These are phyloP conservation scores for Syncephalastrum racemosum DNA, from an alignment of 371 early-diverging fungal species.

Conservation along the genomic window DNA sequence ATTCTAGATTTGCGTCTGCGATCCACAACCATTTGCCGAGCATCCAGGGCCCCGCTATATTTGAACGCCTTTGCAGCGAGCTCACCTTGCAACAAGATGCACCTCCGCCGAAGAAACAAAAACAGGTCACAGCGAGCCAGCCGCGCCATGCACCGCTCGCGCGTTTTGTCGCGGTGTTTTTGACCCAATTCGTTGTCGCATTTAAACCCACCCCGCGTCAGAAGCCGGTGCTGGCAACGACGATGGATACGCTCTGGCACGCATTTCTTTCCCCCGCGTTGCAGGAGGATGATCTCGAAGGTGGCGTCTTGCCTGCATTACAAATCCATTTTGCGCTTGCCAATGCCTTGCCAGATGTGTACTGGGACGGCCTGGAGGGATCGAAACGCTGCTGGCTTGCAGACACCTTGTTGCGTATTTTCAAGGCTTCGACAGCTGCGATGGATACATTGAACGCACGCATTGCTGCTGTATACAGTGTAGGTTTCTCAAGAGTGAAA, in stretches of 20 bases:
- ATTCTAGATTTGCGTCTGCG: constrained; percentile 23
- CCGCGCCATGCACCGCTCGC: constrained; percentile 8
- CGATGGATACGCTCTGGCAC: constrained; percentile 18
- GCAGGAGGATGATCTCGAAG: constrained; percentile 9
- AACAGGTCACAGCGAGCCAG: constrained; percentile 6
- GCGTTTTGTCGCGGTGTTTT: constrained; percentile 29
- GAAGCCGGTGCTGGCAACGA: constrained; percentile 21
- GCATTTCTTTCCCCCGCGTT: constrained; percentile 14
- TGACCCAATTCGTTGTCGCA: constrained; percentile 44
- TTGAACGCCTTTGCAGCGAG: constrained; percentile 37
- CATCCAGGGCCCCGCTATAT: constrained; percentile 42
- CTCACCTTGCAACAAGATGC: constrained; percentile 26
- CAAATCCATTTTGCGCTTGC: constrained; percentile 50
- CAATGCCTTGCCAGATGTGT: constrained; percentile 41
- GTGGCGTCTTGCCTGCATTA: constrained; percentile 41
- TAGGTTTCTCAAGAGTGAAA: constrained; percentile 6
- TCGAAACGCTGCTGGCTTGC: constrained; percentile 18
- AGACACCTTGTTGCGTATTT: no score
- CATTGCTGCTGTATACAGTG: constrained; percentile 10
- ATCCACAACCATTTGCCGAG: constrained; percentile 45
- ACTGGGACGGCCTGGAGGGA: constrained; percentile 25
- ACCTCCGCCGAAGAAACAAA: constrained; percentile 37
- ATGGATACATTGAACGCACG: no score
- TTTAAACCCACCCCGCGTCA: constrained; percentile 48
- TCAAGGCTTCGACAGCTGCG: no score